Evolutionary conservation across 345 rosid genomes (phyloP), one percentile per base, ranked within the genome.

Genomic region (Streptanthus diversifolius): DNA sequence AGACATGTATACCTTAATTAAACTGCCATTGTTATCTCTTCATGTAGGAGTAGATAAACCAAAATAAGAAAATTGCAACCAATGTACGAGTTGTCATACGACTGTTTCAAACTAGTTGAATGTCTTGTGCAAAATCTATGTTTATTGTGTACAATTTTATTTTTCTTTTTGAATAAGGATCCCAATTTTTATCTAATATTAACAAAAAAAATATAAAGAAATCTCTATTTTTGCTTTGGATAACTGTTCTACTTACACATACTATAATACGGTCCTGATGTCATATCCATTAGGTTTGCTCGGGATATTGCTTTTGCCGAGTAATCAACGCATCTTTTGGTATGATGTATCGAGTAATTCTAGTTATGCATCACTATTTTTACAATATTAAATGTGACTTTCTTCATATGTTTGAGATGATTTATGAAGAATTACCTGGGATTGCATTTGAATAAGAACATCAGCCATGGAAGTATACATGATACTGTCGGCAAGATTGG

Each of bases 381-480:
- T 35, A 61, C 15, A 62, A 5, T 49, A 48, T 11, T 19, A 47
- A 47, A 22, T 48, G 25, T 2, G 17, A 30, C 17, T 60, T 45
- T 70, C 1, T 11, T 25, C 51, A 47, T 49, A 14, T 49, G 18
- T 71, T 21, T 29, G 22, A 29, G 24, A 56, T 9, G 17, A 5
- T 41, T 18, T 43, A 56, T 14, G 55, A 19, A 14, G 12, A 44
- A 44, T 8, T 63, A 74, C 80, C 70, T 76, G 19, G 11, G 58
- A 69, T 62, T 76, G 83, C 83, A 87, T 78, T 35, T 85, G 86
- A 45, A 81, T 51, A 24, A 87, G 82, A 69, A 72, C 70, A 10
- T 79, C 71, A 10, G 79, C 81, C 79, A 88, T 77, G 19, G 75
- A 74, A 43, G 70, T 73, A 66, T 78, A 83, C 85, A 87, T 85